Evolutionary conservation across 2,329 filamentous ascomycete genomes (phyloP).

Genomic region (Ophiostoma perfectum): DNA sequence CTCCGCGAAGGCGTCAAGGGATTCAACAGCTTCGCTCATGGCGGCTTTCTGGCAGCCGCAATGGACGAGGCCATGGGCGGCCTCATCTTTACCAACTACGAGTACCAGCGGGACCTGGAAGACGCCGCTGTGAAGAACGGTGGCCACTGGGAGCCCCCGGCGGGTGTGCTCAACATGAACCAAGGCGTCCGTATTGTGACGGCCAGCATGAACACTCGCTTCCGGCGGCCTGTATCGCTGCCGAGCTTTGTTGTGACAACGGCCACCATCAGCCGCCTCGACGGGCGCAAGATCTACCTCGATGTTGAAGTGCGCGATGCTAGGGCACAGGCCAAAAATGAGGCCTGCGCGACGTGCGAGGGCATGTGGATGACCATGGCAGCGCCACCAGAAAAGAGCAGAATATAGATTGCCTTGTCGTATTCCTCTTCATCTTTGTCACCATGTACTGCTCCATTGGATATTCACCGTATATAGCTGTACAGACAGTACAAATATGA

Average conservation of each 20-base stretch:
- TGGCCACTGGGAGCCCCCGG: slow-evolving; percentile 11
- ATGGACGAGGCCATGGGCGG: slow-evolving; percentile 33
- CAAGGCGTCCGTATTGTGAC: slow-evolving; percentile 20
- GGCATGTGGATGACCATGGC: slow-evolving; percentile 23
- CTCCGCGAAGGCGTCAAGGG: slow-evolving; percentile 24
- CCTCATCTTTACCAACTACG: slow-evolving; percentile 28
- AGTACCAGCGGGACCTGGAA: slow-evolving; percentile 21
- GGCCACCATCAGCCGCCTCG: slow-evolving; percentile 20
- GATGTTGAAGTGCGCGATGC: slow-evolving; percentile 19
- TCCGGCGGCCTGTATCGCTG: slow-evolving; percentile 20
- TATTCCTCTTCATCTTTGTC: background rate
- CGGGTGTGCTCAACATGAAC: slow-evolving; percentile 15
- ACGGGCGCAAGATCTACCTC: slow-evolving; percentile 24
- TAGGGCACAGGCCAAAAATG: background rate
- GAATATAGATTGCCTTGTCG: background rate
- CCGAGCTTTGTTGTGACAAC: slow-evolving; percentile 17
- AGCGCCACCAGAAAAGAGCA: background rate
- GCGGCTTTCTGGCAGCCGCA: slow-evolving; percentile 28
- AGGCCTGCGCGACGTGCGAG: slow-evolving; percentile 20
- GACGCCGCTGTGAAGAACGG: background rate
- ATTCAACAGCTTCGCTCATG: slow-evolving; percentile 30
- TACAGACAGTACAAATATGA: background rate
- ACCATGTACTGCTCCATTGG: too few species aligned
- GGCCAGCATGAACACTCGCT: slow-evolving; percentile 21
- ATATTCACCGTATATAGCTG: background rate